phyloP scores from a whole-genome alignment of 2,329 filamentous ascomycete species.

The Xylariaceae sp. region DNA sequence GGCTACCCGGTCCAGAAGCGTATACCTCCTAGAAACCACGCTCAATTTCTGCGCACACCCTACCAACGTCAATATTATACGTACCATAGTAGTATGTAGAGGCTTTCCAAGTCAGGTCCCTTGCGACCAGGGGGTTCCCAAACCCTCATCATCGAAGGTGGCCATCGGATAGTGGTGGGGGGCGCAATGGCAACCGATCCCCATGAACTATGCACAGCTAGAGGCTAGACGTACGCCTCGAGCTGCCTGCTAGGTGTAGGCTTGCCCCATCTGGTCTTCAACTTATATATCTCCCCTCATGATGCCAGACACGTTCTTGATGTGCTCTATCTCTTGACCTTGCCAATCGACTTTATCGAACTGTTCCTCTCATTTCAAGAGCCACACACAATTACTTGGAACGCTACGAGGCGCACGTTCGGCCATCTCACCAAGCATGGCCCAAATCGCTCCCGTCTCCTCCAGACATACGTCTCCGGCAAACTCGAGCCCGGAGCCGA shows the following conservation, averaged over 20 bases:
- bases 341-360: too few relatives aligned
- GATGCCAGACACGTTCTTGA: conserved; percentile 15
- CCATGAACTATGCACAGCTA: conserved; percentile 1
- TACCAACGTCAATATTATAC: background rate
- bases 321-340: conserved; percentile 6
- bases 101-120: too few relatives aligned
- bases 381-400: conserved; percentile 2
- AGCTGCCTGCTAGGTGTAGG: conserved; percentile 10
- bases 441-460: background rate
- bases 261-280: conserved; percentile 8
- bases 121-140: too few relatives aligned
- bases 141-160: background rate
- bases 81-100: too few relatives aligned
- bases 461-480: conserved; percentile 7
- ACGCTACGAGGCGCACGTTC: background rate
- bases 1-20: too few relatives aligned
- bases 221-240: conserved; percentile 5
- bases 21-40: conserved; percentile 1
- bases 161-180: conserved; percentile 5
- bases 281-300: conserved; percentile 18
- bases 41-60: conserved; percentile 3
- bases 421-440: background rate
- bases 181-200: background rate
- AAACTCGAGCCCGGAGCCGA: conserved; percentile 12
- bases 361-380: too few relatives aligned